Evolutionary conservation across 306 rosid species (phyloP), one percentile per base, ranked within the genome.

Genomic region (Hippophae gyantsensis): DNA sequence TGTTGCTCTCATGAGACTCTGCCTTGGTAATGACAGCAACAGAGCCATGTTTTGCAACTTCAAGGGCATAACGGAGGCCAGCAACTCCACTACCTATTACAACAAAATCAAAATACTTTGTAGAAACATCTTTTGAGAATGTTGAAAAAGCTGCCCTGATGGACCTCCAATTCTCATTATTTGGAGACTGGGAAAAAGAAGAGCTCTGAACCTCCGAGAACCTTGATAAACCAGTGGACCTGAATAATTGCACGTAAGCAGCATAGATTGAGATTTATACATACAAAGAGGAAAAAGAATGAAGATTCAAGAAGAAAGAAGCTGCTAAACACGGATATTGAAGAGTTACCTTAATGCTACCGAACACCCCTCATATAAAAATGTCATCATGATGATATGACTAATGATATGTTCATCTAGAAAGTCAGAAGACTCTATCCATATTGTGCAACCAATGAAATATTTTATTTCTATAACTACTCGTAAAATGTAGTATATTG

Each of bases 11-110:
- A 67, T 92, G 95, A 67, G 98, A 83, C 75, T 92, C 98, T 9
- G 96, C 94, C 70, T 92, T 92, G 53, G 98, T 87, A 67, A 87
- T 82, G 77, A 92, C 89, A 7, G 98, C 98, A 65, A 92, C 98
- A 62, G 95, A 76, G 64, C 96, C 96, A 69, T 82, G 71, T 62
- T 82, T 92, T 67, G 93, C 82, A 70, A 85, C 98, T 71, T 92
- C 96, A 56, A 92, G 96, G 3, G 98, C 98, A 71, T 85, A 88
- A 51, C 95, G 68, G 50, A 92, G 98, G 52, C 98, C 95, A 48
- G 96, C 96, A 68, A 85, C 86, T 69, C 98, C 98, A 65, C 96
- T 92, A 42, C 96, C 98, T 75, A 92, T 73, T 42, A 87, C 77
- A 41, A 77, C 74, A 78, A 92, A 92, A 72, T 92, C 95, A 69